Evolutionary conservation across 108 stramenopile species (phyloP).

Genomic region (Discostella pseudostelligera): DNA sequence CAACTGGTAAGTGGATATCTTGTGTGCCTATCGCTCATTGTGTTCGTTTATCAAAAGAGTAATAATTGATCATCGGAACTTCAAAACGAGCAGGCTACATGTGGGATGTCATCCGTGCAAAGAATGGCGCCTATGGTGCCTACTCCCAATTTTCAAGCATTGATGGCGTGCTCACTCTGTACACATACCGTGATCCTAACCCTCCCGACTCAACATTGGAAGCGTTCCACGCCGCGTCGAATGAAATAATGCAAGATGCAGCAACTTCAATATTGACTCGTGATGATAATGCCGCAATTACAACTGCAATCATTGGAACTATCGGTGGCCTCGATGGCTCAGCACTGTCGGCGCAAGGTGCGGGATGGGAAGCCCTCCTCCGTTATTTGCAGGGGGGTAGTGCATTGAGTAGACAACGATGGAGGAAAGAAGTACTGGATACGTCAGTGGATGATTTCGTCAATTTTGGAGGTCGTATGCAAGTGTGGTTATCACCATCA

Average conservation of each 20-base stretch:
- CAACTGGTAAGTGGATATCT: slow-evolving; percentile 35
- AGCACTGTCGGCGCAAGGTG: slow-evolving; percentile 60
- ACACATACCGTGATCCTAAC: slow-evolving; percentile 74
- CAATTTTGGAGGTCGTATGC: slow-evolving; percentile 36
- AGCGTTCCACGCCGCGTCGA: slow-evolving; percentile 67
- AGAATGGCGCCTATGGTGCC: slow-evolving; percentile 89
- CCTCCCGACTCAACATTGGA: slow-evolving; percentile 65
- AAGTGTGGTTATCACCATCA: slow-evolving; percentile 29
- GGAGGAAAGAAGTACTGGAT: slow-evolving; percentile 67
- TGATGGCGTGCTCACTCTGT: slow-evolving; percentile 62
- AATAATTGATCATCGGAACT: neutral
- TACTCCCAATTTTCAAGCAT: slow-evolving; percentile 64
- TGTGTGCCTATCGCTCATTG: neutral
- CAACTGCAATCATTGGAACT: slow-evolving; percentile 68
- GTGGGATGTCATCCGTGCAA: slow-evolving; percentile 82
- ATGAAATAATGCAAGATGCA: slow-evolving; percentile 45
- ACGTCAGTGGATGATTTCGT: slow-evolving; percentile 32
- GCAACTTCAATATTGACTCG: slow-evolving; percentile 35
- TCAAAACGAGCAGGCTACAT: slow-evolving; percentile 48
- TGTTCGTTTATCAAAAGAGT: neutral
- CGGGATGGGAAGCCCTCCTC: slow-evolving; percentile 66
- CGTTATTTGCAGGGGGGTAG: slow-evolving; percentile 70
- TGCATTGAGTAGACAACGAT: slow-evolving; percentile 58
- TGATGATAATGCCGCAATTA: slow-evolving; percentile 58
- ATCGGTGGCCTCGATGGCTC: slow-evolving; percentile 84